Base-by-base conservation (phyloP, 176 grass and related monocot species). In the Miscanthus lutarioriparius region DNA sequence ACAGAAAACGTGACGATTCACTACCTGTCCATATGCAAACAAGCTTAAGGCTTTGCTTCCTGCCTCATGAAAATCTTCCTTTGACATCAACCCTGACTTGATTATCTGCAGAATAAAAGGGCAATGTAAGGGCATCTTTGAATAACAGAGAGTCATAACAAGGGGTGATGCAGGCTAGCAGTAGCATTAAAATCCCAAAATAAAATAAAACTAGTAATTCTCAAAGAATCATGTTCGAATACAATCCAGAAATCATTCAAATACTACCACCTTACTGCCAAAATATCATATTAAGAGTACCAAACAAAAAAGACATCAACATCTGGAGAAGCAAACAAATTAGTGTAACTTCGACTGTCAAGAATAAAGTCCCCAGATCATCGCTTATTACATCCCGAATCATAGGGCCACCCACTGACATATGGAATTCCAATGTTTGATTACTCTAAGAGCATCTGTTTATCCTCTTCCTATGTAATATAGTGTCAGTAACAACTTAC, bases 1-100 rank as follows among this genome's bases (percentile, higher is more conserved):
- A 23, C 17, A 75, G 47, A 53, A 71, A n/a, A 47, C 6, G 78
- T 69, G 9, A 72, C 1, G 10, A 58, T 70, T 36, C 26, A 6
- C 20, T 64, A 95, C 93, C 91, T 98, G 93, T 38, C 93, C 96
- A 83, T 90, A 98, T 80, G 88, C 77, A 94, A 98, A 95, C 77
- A 98, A 92, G 66, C 84, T 69, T 70, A 99, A 85, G 70, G 96
- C 96, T 87, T 94, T 95, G 76, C 41, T 91, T 85, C 81, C 93
- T 74, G 91, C 86, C 84, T 99, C 93, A 76, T 96, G 89, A 86
- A 94, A 99, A 79, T 99, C 89, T 38, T 92, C 78, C 81, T 89
- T 91, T 54, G 91, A 90, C 96, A 99, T 99, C 62, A 99, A 43
- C 32, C 93, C 93, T 81, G 89, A 75, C 27, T 89, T 77, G 49